These are phyloP conservation scores for Claviceps maximensis DNA, from an alignment of 2,329 filamentous ascomycete genomes.

Conservation along the genomic window DNA sequence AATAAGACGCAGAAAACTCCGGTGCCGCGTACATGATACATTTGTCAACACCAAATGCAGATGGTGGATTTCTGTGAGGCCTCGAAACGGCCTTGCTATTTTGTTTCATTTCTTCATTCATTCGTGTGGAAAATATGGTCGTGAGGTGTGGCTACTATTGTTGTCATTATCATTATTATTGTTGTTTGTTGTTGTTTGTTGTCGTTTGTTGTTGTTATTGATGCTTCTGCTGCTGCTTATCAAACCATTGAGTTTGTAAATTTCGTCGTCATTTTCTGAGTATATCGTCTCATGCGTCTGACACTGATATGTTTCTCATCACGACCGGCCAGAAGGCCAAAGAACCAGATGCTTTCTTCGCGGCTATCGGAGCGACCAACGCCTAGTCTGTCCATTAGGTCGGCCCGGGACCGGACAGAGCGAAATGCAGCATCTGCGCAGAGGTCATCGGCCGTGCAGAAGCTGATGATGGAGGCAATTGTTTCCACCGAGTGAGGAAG, in stretches of 20 bases:
- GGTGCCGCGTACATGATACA: neutral
- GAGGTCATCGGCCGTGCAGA: conserved; percentile 60
- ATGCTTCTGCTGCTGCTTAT: neutral
- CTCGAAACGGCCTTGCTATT: neutral
- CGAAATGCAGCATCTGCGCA: conserved; percentile 61
- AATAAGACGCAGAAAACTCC: neutral
- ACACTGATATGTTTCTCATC: conserved; percentile 31
- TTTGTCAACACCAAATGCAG: neutral
- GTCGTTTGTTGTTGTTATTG: neutral
- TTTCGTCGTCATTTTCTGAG: conserved; percentile 24
- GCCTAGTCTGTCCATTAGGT: conserved; percentile 58
- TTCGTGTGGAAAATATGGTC: neutral
- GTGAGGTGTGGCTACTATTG: neutral
- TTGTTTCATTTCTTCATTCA: neutral
- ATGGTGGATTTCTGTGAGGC: neutral
- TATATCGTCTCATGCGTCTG: conserved; percentile 30
- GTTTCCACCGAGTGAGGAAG: conserved; percentile 63
- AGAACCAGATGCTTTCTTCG: conserved; percentile 39
- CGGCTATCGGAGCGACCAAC: conserved; percentile 29
- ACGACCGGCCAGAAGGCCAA: conserved; percentile 28
- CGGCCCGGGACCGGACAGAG: conserved; percentile 49
- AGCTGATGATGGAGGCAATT: conserved; percentile 65
- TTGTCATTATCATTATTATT: neutral
- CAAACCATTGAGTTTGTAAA: conserved; percentile 14
- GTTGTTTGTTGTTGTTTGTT: no score